phyloP scores from a whole-genome alignment of 495 filamentous ascomycete species.

The Amorphotheca resinae region DNA sequence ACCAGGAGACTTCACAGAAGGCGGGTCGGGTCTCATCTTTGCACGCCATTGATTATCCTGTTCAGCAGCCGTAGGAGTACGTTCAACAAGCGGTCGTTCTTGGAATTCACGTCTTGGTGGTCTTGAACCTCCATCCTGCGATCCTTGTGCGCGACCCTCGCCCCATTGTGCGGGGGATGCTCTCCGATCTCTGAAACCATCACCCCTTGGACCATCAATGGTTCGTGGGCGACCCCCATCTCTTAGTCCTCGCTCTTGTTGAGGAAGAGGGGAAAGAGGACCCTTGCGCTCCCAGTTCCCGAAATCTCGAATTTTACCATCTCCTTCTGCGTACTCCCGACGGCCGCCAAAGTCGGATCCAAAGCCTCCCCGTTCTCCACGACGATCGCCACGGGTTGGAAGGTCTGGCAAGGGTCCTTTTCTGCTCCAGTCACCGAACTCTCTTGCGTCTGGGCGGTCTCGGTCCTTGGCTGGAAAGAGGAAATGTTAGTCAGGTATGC shows the following conservation, averaged over 20 bases:
- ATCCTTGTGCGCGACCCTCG: slow-evolving; percentile 46
- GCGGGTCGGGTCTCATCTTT: slow-evolving; percentile 65
- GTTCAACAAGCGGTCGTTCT: slow-evolving; percentile 49
- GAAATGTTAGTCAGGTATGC: slow-evolving; percentile 21
- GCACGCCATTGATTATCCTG: slow-evolving; percentile 77
- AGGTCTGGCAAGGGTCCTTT: slow-evolving; percentile 77
- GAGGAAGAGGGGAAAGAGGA: slow-evolving; percentile 62
- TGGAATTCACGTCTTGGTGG: slow-evolving; percentile 73
- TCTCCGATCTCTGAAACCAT: slow-evolving; percentile 40
- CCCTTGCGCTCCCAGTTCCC: slow-evolving; percentile 93
- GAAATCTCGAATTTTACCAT: slow-evolving; percentile 79
- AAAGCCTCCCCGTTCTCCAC: slow-evolving; percentile 31
- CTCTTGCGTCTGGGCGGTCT: slow-evolving; percentile 43
- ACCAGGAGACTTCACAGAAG: slow-evolving; percentile 26
- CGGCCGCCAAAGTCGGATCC: slow-evolving; percentile 30
- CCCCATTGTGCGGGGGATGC: slow-evolving; percentile 73
- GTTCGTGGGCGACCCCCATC: slow-evolving; percentile 59
- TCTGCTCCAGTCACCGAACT: slow-evolving; percentile 74
- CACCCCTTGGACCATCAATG: slow-evolving; percentile 44
- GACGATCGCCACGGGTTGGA: slow-evolving; percentile 37
- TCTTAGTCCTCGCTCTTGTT: slow-evolving; percentile 40
- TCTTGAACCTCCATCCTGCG: slow-evolving; percentile 55
- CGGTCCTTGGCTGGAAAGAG: slow-evolving; percentile 27
- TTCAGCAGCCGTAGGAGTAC: slow-evolving; percentile 70
- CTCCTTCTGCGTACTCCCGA: slow-evolving; percentile 33